These are phyloP conservation scores for Solanum sejunctum DNA, from an alignment of 257 asterid species.

Conservation along the genomic window DNA sequence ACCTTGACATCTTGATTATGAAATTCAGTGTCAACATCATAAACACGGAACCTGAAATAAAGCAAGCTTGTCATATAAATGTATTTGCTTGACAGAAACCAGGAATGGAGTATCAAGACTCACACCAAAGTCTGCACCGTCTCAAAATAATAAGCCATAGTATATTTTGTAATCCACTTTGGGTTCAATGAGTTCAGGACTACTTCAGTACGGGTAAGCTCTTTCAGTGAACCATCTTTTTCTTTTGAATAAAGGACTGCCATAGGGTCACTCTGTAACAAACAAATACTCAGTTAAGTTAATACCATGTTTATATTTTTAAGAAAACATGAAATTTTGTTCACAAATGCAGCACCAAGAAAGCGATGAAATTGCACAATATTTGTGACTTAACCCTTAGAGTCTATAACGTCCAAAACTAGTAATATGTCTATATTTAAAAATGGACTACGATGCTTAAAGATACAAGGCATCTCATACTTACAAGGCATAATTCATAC, in stretches of 20 bases:
- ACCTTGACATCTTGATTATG: conserved; percentile 76
- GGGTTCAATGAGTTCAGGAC: conserved; percentile 84
- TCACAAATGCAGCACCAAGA: background rate
- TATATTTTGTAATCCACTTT: conserved; percentile 72
- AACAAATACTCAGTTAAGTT: conserved; percentile 12
- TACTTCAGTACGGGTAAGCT: conserved; percentile 93
- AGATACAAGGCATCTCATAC: background rate
- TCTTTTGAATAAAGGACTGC: conserved; percentile 58
- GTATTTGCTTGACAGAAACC: conserved; percentile 5
- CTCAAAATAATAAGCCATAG: conserved; percentile 79
- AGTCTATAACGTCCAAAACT: background rate
- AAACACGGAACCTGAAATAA: conserved; percentile 69
- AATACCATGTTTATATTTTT: background rate
- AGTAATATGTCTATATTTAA: background rate
- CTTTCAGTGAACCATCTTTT: conserved; percentile 71
- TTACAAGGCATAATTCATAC: background rate
- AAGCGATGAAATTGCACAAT: background rate
- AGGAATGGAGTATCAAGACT: conserved; percentile 29
- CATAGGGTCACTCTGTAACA: conserved; percentile 96
- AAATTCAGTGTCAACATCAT: conserved; percentile 84
- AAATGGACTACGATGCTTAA: background rate
- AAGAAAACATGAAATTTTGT: background rate
- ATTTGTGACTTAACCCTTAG: background rate
- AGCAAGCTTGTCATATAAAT: background rate
- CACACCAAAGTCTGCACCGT: conserved; percentile 89